Evolutionary conservation across 768 basidiomycete genomes (phyloP), one percentile per base, ranked within the genome.

Genomic region (Pleurotus tuoliensis): DNA sequence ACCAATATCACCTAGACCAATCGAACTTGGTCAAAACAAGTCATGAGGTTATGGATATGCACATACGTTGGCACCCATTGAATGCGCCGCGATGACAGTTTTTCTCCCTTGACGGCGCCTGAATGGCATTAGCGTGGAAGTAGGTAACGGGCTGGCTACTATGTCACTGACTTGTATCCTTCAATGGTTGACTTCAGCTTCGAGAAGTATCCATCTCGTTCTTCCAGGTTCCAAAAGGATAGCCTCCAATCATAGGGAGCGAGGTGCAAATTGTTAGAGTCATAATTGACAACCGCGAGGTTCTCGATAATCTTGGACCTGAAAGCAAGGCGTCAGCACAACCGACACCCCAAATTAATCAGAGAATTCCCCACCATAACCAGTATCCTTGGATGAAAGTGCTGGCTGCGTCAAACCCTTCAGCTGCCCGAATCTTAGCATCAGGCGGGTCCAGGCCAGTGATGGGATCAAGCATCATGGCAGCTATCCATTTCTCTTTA

Each of bases 221-320:
- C 87, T 73, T 99, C 94, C 2, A 98, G 82, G 67, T 99, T 98
- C 69, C 83, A 87, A 69, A 84, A 92, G 12, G 90, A 91, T 34
- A 92, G 66, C 40, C 90, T 80, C 96, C 94, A 98, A 63, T 97
- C 94, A 64, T 97, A 97, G 12, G 91, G 83, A 1, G 90, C 90
- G 3, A 93, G 78, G 65, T 86, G 78, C 34, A 95, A 72, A 62
- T 94, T 94, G 63, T 94, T 92, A 0, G 91, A 90, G 63, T 98
- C 95, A 64, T 98, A 98, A 64, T 88, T 89, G 16, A 98, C 82
- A 1, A 88, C 92, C 0, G 96, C 94, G 2, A 98, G 79, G 62
- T 99, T 98, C 70, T 98, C 91, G 8, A 98, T 84, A 51, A 97
- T 90, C 69, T 95, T 94, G 1, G 88, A 86, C 90, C 90, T 90